phyloP scores from a whole-genome alignment of 2,329 filamentous ascomycete species.

The Diaporthe sp. region DNA sequence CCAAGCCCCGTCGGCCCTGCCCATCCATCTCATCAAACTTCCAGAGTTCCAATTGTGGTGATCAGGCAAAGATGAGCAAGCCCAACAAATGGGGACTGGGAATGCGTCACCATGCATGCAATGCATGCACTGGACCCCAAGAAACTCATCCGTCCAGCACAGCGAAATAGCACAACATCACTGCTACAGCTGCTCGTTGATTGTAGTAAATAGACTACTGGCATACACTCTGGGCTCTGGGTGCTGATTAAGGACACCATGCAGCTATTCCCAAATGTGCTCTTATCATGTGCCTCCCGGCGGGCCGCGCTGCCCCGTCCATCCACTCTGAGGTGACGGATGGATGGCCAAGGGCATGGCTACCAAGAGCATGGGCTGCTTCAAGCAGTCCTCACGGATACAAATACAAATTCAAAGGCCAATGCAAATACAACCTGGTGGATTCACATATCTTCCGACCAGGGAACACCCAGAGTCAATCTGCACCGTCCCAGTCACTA shows the following conservation, averaged over 20 bases:
- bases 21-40: background rate
- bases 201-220: background rate
- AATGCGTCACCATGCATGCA: slow-evolving; percentile 37
- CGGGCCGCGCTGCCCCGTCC: slow-evolving; percentile 2
- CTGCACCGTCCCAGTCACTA: no score
- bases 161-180: background rate
- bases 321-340: background rate
- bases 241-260: background rate
- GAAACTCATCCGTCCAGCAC: background rate
- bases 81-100: slow-evolving; percentile 15
- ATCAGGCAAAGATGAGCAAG: slow-evolving; percentile 16
- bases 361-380: background rate
- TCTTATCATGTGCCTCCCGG: background rate
- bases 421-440: background rate
- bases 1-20: background rate
- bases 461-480: background rate
- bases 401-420: background rate
- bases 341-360: no score
- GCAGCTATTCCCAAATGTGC: background rate
- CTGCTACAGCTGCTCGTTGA: background rate
- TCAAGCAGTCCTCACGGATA: background rate
- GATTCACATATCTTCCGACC: background rate
- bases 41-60: background rate
- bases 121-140: background rate
- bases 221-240: background rate